Percentiles rank a stretch among this genome's conserved stretches.
Conservation (phyloP, 345 rosid genomes). For the Rhodomyrtus tomentosa region DNA sequence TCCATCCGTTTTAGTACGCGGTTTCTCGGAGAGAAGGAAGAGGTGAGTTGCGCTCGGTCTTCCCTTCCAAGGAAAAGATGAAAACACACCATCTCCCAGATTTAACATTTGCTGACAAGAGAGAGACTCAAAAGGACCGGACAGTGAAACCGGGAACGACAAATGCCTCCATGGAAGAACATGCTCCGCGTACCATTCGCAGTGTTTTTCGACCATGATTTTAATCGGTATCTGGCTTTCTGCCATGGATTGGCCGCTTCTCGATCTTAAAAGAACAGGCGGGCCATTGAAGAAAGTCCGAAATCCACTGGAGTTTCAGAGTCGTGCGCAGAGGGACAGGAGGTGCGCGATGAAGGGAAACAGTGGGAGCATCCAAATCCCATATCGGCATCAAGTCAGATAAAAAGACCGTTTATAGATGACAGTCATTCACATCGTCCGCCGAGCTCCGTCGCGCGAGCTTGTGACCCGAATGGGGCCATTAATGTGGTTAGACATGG, state of each 20-base stretch:
- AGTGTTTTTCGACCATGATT: background rate
- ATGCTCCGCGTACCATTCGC: background rate
- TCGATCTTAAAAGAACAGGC: background rate
- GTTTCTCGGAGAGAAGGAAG: background rate
- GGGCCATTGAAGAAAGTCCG: background rate
- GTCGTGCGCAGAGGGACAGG: background rate
- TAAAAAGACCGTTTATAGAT: background rate
- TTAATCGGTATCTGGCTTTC: background rate
- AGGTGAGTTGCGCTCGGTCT: background rate
- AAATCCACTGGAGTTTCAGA: background rate
- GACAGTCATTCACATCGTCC: too few relatives aligned
- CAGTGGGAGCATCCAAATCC: background rate
- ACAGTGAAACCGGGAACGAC: background rate
- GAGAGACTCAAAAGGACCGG: background rate
- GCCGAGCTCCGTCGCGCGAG: constrained; percentile 7
- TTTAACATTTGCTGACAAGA: background rate
- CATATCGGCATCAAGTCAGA: background rate
- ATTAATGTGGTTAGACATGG: background rate
- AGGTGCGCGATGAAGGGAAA: background rate
- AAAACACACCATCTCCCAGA: background rate
- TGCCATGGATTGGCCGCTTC: background rate
- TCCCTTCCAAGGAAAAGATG: background rate
- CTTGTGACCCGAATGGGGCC: constrained; percentile 15
- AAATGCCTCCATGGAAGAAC: background rate
- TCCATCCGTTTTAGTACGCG: background rate